These are phyloP conservation scores for Yamadazyma paraphyllophila DNA, from an alignment of 805 yeast species.

Conservation along the genomic window DNA sequence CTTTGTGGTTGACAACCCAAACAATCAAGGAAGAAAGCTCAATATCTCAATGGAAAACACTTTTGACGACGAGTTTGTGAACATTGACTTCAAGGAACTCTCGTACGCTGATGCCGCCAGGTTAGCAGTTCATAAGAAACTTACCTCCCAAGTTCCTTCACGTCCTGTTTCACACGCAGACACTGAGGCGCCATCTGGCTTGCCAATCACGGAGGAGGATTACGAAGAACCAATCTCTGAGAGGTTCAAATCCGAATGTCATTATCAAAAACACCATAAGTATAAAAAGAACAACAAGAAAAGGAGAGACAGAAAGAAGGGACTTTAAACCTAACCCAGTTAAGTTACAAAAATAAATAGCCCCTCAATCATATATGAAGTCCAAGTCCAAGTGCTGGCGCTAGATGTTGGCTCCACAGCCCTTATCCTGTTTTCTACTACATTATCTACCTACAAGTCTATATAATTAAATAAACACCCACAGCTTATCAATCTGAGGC, in stretches of 20 bases:
- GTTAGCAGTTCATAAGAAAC: neutral
- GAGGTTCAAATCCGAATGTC: conserved; percentile 17
- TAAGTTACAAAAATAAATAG: neutral
- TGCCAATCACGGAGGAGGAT: neutral
- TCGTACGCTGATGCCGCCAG: conserved; percentile 46
- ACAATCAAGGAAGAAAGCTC: conserved; percentile 21
- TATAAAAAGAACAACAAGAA: conserved; percentile 15
- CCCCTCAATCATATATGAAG: neutral
- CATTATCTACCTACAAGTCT: neutral
- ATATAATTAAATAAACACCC: conserved; percentile 2
- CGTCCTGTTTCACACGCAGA: neutral
- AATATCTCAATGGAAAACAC: conserved; percentile 35
- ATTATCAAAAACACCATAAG: conserved; percentile 17
- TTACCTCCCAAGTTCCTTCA: neutral
- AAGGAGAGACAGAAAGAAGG: conserved; percentile 7
- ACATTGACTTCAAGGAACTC: conserved; percentile 32
- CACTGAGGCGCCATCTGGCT: neutral
- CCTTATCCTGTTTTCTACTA: neutral
- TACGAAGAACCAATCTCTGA: conserved; percentile 12
- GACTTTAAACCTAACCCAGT: neutral
- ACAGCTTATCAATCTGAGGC: conserved; percentile 2
- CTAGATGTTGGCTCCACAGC: neutral
- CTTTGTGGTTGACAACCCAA: conserved; percentile 27
- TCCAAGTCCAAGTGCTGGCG: neutral
- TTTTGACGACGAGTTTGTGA: conserved; percentile 31